Evolutionary conservation across 2,329 filamentous ascomycete species (phyloP).

Genomic region (Botrytis porri): DNA sequence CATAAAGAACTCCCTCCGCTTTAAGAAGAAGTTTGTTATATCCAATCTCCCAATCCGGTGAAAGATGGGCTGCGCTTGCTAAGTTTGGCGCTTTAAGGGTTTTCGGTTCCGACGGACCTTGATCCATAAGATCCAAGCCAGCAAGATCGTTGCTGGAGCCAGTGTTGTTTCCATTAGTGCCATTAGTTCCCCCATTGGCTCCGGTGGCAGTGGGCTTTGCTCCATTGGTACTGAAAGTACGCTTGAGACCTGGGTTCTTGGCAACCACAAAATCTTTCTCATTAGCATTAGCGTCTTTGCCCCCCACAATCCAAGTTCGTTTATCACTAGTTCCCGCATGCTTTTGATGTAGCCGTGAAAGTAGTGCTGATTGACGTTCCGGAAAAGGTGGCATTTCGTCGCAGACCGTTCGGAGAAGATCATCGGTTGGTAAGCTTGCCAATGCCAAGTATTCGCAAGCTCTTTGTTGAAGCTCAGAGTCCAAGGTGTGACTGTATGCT

Average conservation of each 20-base stretch:
- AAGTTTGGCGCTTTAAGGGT: slow-evolving; percentile 72
- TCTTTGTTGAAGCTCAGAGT: slow-evolving; percentile 92
- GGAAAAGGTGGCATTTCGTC: slow-evolving; percentile 99
- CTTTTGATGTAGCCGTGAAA: slow-evolving; percentile 92
- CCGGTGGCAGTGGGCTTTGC: slow-evolving; percentile 43
- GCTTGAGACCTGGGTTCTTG: slow-evolving; percentile 78
- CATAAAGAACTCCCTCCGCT: slow-evolving; percentile 85
- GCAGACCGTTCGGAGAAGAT: slow-evolving; percentile 87
- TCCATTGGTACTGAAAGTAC: slow-evolving; percentile 69
- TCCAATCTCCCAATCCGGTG: slow-evolving; percentile 90
- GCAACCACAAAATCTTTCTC: slow-evolving; percentile 74
- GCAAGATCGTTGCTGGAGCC: slow-evolving; percentile 59
- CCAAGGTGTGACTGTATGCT: slow-evolving; percentile 88
- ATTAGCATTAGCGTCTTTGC: slow-evolving; percentile 88
- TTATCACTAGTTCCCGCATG: slow-evolving; percentile 91
- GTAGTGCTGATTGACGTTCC: slow-evolving; percentile 83
- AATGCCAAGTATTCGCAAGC: slow-evolving; percentile 92
- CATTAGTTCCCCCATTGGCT: slow-evolving; percentile 47
- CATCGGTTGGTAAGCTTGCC: slow-evolving; percentile 81
- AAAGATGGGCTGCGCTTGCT: slow-evolving; percentile 87
- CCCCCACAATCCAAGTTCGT: slow-evolving; percentile 95
- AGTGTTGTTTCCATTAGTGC: slow-evolving; percentile 50
- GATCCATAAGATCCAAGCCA: slow-evolving; percentile 73
- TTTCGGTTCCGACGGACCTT: slow-evolving; percentile 56
- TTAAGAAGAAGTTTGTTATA: slow-evolving; percentile 79